Evolutionary conservation across 805 yeast genomes (phyloP), one percentile per base, ranked within the genome.

Genomic region (Cyberlindnera xylosilytica): DNA sequence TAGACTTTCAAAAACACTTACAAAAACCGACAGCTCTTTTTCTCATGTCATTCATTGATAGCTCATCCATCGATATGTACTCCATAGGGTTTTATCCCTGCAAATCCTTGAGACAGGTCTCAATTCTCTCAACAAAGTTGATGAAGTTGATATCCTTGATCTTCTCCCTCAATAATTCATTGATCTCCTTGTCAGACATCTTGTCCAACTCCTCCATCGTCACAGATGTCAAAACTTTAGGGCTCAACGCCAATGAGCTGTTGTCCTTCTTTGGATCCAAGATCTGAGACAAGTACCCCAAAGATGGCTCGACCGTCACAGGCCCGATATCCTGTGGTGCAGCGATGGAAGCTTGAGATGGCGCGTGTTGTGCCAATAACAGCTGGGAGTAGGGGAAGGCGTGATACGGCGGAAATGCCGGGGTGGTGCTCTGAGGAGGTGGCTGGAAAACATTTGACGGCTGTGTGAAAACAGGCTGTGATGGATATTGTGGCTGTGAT

Each of bases 91-190:
- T 26, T 24, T 31, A 38, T 33, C 20, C 30, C 8, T 43, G 40
- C 40, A 54, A 42, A 17, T 41, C 44, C 9, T 53, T 53, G 23
- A 54, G 41, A 28, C 53, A 48, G 1, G 24, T 23, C 35, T 55
- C 61, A 12, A 55, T 36, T 24, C 51, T 44, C 23, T 51, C 56
- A 2, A 57, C 60, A 43, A 55, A 56, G n/a, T 42, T 45, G 13
- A 57, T 49, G 28, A 57, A 57, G 4, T 44, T 40, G 23, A 37
- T 31, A 39, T 56, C 60, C 28, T 53, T 53, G n/a, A 57, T 47
- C 36, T 50, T 53, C 19, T 47, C 49, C 18, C 36, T 49, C 27
- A 57, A 29, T 23, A 51, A 19, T 4, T 28, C 22, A 24, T 45
- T 42, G 6, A 57, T 44, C 32, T 57, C 51, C 0, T 40, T 41